Evolutionary conservation across 2,329 filamentous ascomycete genomes (phyloP).

Genomic region (Cladosporium sp.): DNA sequence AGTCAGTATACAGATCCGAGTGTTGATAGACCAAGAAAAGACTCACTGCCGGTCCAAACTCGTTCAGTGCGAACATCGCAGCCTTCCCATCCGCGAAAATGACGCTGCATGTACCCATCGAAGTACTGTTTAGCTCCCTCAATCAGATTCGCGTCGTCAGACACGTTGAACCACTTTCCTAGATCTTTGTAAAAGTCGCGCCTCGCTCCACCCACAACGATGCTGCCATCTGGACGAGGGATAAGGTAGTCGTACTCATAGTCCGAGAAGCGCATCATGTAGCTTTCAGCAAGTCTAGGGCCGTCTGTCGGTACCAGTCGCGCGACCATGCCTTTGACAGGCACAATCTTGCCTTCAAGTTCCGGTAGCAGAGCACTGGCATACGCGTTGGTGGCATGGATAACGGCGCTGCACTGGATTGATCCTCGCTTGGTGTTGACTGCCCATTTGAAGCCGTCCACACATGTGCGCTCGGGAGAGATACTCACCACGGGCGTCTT

Average conservation of each 20-base stretch:
- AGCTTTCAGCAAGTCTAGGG: conserved; percentile 10
- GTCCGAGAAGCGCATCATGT: neutral
- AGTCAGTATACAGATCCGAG: too few species aligned
- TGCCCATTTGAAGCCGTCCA: neutral
- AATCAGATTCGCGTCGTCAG: conserved; percentile 43
- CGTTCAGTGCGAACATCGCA: conserved; percentile 33
- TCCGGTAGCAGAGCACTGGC: conserved; percentile 31
- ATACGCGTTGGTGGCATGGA: conserved; percentile 36
- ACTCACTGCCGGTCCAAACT: conserved; percentile 41
- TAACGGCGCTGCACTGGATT: conserved; percentile 22
- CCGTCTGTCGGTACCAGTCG: conserved; percentile 11
- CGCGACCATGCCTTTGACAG: conserved; percentile 23
- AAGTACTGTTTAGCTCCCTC: conserved; percentile 40
- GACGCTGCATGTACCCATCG: conserved; percentile 43
- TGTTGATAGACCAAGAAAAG: neutral
- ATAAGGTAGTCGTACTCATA: conserved; percentile 36
- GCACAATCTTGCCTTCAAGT: conserved; percentile 31
- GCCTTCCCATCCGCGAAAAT: conserved; percentile 47
- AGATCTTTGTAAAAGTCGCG: conserved; percentile 24
- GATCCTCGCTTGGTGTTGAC: conserved; percentile 22
- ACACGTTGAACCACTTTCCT: conserved; percentile 42
- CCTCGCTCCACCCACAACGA: conserved; percentile 42
- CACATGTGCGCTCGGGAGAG: conserved; percentile 15
- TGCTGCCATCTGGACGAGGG: conserved; percentile 40
- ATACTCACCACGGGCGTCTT: conserved; percentile 55